Evolutionary conservation across 257 asterid genomes (phyloP), one percentile per base, ranked within the genome.

Genomic region (Solanum rostratum): DNA sequence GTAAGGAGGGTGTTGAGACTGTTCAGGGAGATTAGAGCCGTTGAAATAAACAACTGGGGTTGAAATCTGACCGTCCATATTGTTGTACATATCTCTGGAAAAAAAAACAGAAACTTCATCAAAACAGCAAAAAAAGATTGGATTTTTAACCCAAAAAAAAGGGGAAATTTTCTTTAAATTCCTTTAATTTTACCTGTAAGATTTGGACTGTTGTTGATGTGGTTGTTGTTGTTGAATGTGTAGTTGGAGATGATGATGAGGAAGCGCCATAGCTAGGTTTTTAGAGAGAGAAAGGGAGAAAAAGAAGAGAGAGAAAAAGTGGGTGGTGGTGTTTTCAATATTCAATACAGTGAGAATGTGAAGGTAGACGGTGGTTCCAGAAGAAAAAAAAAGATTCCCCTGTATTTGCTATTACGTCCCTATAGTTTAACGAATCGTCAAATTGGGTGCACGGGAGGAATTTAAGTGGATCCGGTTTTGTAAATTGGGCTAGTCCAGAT

Each of bases 51-150:
- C 86, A 33, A 88, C 86, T 89, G 92, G 95, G 84, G 90, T 92
- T 6, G 98, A 85, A 89, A 94, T 92, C 93, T 92, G 98, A 57
- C 91, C 91, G n/a, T 95, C 98, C 94, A 93, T 86, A 91, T 86
- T 93, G 87, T 84, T 85, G 84, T 91, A 93, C 83, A 93, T 82
- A 90, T 92, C 98, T 84, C 99, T 93, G 33, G 2, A 14, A 37
- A 3, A 33, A 33, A 78, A 43, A 12, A 12, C 24, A 74, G 16
- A 43, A 15, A 50, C 13, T 20, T 33, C 50, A 30, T 50, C 37
- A 50, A 39, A 83, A 55, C 15, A 59, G 6, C 39, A 83, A 70
- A 33, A 46, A 68, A 80, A 68, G 24, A 55, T 29, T 11, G 20
- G 60, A 87, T 55, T 55, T 57, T 79, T 53, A 70, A 80, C 76